Base-by-base conservation (phyloP, 1,284 basidiomycete species). In the Ganoderma multipileum region DNA sequence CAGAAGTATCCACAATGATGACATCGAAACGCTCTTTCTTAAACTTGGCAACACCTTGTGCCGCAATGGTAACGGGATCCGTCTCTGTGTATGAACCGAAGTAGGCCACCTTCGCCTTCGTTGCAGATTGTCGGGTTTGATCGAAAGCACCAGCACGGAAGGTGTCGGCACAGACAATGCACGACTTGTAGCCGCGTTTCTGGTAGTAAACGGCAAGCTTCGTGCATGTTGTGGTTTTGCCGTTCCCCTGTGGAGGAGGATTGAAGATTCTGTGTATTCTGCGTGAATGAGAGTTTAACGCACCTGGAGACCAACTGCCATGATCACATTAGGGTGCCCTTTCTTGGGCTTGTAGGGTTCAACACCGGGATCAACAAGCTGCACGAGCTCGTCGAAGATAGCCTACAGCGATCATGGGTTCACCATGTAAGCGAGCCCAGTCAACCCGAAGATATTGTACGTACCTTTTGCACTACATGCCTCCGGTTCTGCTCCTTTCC, bases 131-230 rank as follows among this genome's bases (percentile, higher is more conserved):
- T 78, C 94, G 94, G 74, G 92, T 99, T 87, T 99, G 98, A 81
- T 99, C 98, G 81, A 99, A 99, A 55, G 98, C 98, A 73, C 98
- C 98, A 6, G 98, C 98, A 83, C 98, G 95, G 87, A 99, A 99
- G 2, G 98, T 99, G 82, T 99, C 98, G 33, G 98, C 98, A 77
- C 98, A 99, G 75, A 99, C 98, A 61, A 99, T 95, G 74, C 93
- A 96, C n/a, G 96, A 95, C 79, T 97, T 96, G 88, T 98, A 96
- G 4, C 98, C 98, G 73, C 97, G 91, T 77, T 96, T 94, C 80
- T 98, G 96, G 82, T 99, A 99, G 83, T 99, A 94, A 0, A 98
- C 96, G 0, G 98, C 98, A 42, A 98, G 89, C 81, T 98, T 97
- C 18, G 96, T 98, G 81, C 97, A 99, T 64, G 96, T 98, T 38